Evolutionary conservation across 805 yeast genomes (phyloP), one percentile per base, ranked within the genome.

Genomic region (Geotrichum ghanense): DNA sequence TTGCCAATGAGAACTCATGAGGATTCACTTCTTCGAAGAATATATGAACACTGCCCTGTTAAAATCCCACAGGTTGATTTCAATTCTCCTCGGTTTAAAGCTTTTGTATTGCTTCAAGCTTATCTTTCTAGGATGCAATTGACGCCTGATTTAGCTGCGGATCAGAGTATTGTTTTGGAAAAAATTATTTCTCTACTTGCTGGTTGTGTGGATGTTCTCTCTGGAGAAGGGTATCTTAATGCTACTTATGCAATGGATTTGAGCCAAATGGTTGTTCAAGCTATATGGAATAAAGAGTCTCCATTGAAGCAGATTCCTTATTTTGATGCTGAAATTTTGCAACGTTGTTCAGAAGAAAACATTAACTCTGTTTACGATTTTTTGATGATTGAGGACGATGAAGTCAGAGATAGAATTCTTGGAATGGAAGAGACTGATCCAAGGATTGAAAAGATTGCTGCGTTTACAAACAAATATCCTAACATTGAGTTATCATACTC

Each of bases 391-490:
- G 95, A 86, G 48, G 95, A 90, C 63, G 82, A 87, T 27, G 55
- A 49, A 1, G 68, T 75, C 53, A 47, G 85, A 61, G 79, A 75
- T 45, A 71, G 72, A 12, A 65, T 89, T 1, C 66, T 90, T 50
- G 77, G 75, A 19, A 65, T 81, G 51, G 63, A 69, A 9, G 76
- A 74, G 1, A 60, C 60, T 2, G 65, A 68, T 41, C 51, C 51
- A 6, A 46, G 63, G 17, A 64, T 89, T 54, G 68, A 71, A 35
- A 71, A 70, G 21, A 88, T 90, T 44, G 97, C 97, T 0, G 77
- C 77, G 16, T 92, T 90, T 68, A 95, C 88, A 46, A 92, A 92
- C 63, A 77, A 74, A 51, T 92, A 83, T 62, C 98, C 98, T 12
- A 84, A 83, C 58, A 69, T 92, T 46, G 97, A 90, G 44, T 57